phyloP scores from a whole-genome alignment of 2,329 filamentous ascomycete species.

The Rhynchosporium agropyri region DNA sequence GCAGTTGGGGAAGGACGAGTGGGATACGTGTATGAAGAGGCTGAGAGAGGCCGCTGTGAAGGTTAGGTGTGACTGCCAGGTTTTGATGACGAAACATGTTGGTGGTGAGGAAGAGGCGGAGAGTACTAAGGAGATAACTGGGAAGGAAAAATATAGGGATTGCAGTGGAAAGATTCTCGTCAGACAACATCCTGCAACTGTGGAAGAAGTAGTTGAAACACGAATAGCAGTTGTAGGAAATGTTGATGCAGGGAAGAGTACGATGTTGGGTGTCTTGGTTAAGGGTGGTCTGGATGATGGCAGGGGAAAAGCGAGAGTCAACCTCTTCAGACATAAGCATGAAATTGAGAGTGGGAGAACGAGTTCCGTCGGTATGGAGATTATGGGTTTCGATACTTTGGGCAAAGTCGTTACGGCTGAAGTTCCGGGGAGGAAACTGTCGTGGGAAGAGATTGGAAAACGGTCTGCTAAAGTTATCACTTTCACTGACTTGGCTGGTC shows the following conservation, averaged over 20 bases:
- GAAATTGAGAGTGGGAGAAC: slow-evolving; percentile 95
- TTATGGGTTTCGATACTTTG: slow-evolving; percentile 91
- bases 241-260: slow-evolving; percentile 96
- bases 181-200: slow-evolving; percentile 69
- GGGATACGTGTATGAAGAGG: slow-evolving; percentile 70
- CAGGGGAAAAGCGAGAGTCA: slow-evolving; percentile 88
- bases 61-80: slow-evolving; percentile 72
- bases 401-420: slow-evolving; percentile 82
- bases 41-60: slow-evolving; percentile 66
- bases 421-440: slow-evolving; percentile 81
- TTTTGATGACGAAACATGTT: slow-evolving; percentile 89
- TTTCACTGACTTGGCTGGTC: slow-evolving; percentile 93
- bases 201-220: slow-evolving; percentile 92
- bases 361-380: slow-evolving; percentile 97
- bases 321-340: slow-evolving; percentile 96
- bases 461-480: slow-evolving; percentile 95
- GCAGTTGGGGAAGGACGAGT: slow-evolving; percentile 73
- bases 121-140: slow-evolving; percentile 49
- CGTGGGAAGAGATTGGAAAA: slow-evolving; percentile 97
- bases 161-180: slow-evolving; percentile 87
- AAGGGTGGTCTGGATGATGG: slow-evolving; percentile 96
- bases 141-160: slow-evolving; percentile 68
- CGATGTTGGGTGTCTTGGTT: slow-evolving; percentile 91
- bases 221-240: slow-evolving; percentile 97
- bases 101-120: slow-evolving; percentile 68